A percentile compares a stretch with the other conserved stretches of the same genome.
These are phyloP conservation scores for Syzygium grande DNA, from an alignment of 345 rosid genomes.

Conservation along the genomic window DNA sequence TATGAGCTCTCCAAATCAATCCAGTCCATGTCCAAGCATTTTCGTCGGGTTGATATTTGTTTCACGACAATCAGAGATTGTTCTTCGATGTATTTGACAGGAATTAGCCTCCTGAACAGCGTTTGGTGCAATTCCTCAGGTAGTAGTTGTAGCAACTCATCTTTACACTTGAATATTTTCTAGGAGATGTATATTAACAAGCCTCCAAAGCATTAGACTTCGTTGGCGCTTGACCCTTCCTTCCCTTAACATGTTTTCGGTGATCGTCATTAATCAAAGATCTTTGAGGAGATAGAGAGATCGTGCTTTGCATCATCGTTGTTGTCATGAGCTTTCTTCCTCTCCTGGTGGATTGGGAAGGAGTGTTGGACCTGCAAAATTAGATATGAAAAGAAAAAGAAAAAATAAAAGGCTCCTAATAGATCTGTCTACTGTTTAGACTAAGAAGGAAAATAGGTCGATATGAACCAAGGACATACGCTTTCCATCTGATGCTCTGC, in stretches of 20 bases:
- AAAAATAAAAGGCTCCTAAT: not conserved
- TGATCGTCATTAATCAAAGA: conserved; percentile 14
- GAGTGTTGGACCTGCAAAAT: not conserved
- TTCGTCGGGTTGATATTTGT: not conserved
- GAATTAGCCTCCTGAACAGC: not conserved
- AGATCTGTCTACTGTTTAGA: not conserved
- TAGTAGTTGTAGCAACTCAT: not conserved
- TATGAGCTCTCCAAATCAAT: not conserved
- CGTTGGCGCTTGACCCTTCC: conserved; percentile 10
- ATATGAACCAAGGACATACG: not conserved
- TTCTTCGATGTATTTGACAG: not conserved
- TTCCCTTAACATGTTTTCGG: conserved; percentile 11
- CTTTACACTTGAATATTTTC: not conserved
- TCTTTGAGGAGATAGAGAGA: conserved; percentile 11
- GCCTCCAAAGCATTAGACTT: conserved; percentile 4
- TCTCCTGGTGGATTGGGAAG: not conserved
- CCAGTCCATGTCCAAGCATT: not conserved
- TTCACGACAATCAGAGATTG: not conserved
- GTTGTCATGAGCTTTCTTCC: not conserved
- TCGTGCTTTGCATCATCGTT: not conserved
- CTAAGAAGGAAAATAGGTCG: conserved; percentile 6
- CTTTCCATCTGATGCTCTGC: not conserved
- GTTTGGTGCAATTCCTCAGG: not conserved
- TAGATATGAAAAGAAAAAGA: not conserved
- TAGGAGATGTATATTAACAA: conserved; percentile 22